Evolutionary conservation across 768 basidiomycete species (phyloP), one percentile per base, ranked within the genome.

Genomic region (Suillus cothurnatus): DNA sequence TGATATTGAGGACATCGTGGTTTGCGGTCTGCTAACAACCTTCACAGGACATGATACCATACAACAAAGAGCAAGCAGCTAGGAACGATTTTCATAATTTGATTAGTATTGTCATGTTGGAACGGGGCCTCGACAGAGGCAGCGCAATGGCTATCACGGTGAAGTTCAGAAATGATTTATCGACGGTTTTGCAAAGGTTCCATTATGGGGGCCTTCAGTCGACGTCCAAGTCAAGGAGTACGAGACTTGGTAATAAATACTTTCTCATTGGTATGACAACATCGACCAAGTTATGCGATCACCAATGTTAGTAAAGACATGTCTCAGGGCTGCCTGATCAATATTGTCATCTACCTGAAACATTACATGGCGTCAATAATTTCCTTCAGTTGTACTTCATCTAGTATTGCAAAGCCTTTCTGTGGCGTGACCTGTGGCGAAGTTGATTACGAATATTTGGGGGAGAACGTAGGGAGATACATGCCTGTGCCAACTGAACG

Each of bases 401-500:
- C 84, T 67, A 99, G 75, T 70, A 98, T 97, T 78, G 93, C 86
- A 75, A 97, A 98, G n/a, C 96, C 96, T 63, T 84, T 86, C 50
- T 78, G 82, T 55, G 79, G 77, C 63, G 94, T 96, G n/a, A 98
- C 93, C 92, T 94, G 70, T 28, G 38, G 32, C 34, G 61, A 53
- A 39, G 47, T 66, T 38, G 63, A 47, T 45, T 57, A 55, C 61
- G 39, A 14, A 41, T 19, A 31, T 26, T 17, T 39, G 38, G 3
- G 23, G 19, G 34, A 61, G 7, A 12, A 61, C 14, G 26, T 31
- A 63, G 61, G 56, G 21, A 63, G 61, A 26, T 38, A 78, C 83
- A 38, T 61, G 92, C 96, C 85, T 96, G 95, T 61, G 97, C 95
- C 17, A 99, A 84, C 77, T 99, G 96, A 31, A 99, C 96, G 71